phyloP scores from a whole-genome alignment of 2,329 filamentous ascomycete species.

The Chrysoporthe austroafricana region DNA sequence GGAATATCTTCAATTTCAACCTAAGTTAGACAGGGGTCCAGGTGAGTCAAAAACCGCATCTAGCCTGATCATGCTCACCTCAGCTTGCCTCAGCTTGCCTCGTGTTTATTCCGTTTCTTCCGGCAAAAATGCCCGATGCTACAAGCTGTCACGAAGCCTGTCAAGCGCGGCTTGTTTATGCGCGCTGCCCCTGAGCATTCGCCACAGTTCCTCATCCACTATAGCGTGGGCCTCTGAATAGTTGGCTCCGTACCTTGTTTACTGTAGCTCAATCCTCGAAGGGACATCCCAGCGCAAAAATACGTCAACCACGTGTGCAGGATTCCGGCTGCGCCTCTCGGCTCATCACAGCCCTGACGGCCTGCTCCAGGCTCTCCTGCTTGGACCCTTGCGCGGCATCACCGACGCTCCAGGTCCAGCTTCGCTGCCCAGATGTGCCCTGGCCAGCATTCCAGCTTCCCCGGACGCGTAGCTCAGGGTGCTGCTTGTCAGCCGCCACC shows the following conservation, averaged over 20 bases:
- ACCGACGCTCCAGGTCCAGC: conserved; percentile 28
- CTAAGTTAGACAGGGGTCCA: neutral
- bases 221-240: neutral
- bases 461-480: conserved; percentile 26
- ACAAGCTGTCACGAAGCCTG: neutral
- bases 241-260: neutral
- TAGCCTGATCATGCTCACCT: neutral
- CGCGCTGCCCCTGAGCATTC: neutral
- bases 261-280: neutral
- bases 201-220: neutral
- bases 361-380: conserved; percentile 25
- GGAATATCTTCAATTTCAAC: neutral
- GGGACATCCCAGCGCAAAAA: neutral
- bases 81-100: neutral
- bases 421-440: conserved; percentile 14
- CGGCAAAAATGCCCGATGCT: neutral
- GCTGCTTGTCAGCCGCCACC: neutral
- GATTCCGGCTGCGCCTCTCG: conserved; percentile 17
- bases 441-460: conserved; percentile 26
- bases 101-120: neutral
- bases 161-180: neutral
- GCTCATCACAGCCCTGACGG: conserved; percentile 22
- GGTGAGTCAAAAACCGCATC: neutral
- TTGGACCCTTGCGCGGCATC: conserved; percentile 22
- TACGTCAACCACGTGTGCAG: neutral